Base-by-base conservation (phyloP, 108 stramenopile species). In the Fragilaria crotonensis region DNA sequence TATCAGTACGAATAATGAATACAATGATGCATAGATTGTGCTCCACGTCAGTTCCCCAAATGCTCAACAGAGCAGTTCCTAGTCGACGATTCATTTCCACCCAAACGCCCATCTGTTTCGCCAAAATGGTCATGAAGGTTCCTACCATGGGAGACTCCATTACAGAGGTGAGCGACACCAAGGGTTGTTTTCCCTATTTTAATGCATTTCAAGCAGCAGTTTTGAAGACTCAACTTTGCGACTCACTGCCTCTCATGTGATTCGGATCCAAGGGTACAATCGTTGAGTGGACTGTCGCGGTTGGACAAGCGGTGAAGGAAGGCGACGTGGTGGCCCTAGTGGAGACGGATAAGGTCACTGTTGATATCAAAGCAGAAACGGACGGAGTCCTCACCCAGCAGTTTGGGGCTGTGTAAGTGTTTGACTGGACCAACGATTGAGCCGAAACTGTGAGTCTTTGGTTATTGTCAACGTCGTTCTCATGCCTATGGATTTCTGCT, bases 321-420 rank as follows among this genome's bases (percentile, higher is more conserved):
- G 90, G 83, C 19, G 90, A 95, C 67, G 94, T 95, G 29, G 71
- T 95, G 17, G 88, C 84, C 14, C 62, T 95, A 22, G 75, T 95
- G 17, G 94, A 95, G 63, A 95, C 94, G 2, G 94, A 95, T 33
- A 95, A 95, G 68, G 94, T 95, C 22, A 92, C 90, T 2, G 89
- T 95, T 21, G 94, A 95, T 68, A 89, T 95, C 71, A 92, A 92
- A 73, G 84, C 94, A 11, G 73, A 85, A 33, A 64, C 60, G 21
- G 78, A 79, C 26, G 93, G 93, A 9, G 84, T 95, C 1, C 30
- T 95, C 30, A 72, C 80, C 3, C 52, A 84, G 48, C 81, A 84
- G 30, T 84, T 90, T 55, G 88, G 79, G 22, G 73, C 69, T 18
- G 67, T 89, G 70, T 80, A 67, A 72, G 78, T 79, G n/a, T n/a